Base-by-base conservation (phyloP, 768 basidiomycete species). In the Boletus huronensis region DNA sequence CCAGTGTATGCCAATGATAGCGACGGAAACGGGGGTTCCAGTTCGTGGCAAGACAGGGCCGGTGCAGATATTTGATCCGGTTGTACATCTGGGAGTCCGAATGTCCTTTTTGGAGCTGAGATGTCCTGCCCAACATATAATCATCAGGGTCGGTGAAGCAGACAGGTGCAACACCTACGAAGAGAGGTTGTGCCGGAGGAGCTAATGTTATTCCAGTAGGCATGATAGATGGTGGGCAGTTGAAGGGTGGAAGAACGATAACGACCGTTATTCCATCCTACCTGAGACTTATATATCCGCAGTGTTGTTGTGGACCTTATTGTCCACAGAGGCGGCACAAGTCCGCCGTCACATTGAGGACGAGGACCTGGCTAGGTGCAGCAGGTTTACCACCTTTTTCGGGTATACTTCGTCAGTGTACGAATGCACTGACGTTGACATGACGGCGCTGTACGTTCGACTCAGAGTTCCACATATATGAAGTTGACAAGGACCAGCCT, bases 271-370 rank as follows among this genome's bases (percentile, higher is more conserved):
- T 14, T 39, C n/a, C n/a, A n/a, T n/a, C n/a, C n/a, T n/a, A n/a
- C n/a, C n/a, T n/a, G n/a, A 28, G 28, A 35, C 28, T 43, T 63
- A 55, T 66, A 65, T 63, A 57, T 26, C 41, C 3, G 26, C 32
- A 41, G 50, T 29, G 5, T 36, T 26, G 28, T 13, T 48, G 57
- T 57, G 59, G 57, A 42, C 53, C 6, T 31, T 28, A 55, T 55
- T 52, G 59, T 59, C 54, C 52, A 57, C 59, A 26, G 35, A 46
- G 23, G 43, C 23, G 1, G 23, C 28, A 21, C 19, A 53, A 6
- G 52, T 53, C 45, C 50, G 54, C 46, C 32, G 42, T 55, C 49
- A 52, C 55, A n/a, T 35, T 17, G 13, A 21, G 44, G 36, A 5
- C 17, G 38, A 25, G 32, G 23, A 41, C 36, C 50, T 17, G 31